A percentile compares a stretch with the other conserved stretches of the same genome.
These are phyloP conservation scores for Eimeria nieschulzi DNA, from an alignment of 169 alveolate genomes.

Conservation along the genomic window DNA sequence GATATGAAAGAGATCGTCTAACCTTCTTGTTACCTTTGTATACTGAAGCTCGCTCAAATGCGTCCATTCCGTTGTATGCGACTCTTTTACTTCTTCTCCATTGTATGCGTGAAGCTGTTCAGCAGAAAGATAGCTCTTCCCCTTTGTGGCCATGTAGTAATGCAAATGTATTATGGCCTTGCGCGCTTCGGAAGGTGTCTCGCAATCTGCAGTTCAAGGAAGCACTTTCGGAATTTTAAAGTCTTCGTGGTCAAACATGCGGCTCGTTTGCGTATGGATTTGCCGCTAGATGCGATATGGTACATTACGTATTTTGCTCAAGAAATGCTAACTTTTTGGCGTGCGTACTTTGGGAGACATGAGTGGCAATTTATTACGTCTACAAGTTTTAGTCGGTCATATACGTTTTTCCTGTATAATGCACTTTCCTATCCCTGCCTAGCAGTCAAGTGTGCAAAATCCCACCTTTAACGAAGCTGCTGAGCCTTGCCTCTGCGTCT, in stretches of 20 bases:
- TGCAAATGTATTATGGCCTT: slow-evolving; percentile 31
- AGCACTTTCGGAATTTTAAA: not conserved
- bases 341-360: too few species aligned
- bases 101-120: not conserved
- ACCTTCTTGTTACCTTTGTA: slow-evolving; percentile 14
- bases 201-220: slow-evolving; percentile 16
- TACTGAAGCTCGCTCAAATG: not conserved
- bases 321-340: too few species aligned
- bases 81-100: not conserved
- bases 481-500: slow-evolving; percentile 27
- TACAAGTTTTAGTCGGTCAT: too few species aligned
- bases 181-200: slow-evolving; percentile 42
- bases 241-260: too few species aligned
- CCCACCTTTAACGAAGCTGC: slow-evolving; percentile 13
- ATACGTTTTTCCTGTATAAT: too few species aligned
- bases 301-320: too few species aligned
- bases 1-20: slow-evolving; percentile 12
- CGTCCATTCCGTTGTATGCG: slow-evolving; percentile 16
- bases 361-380: too few species aligned
- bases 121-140: not conserved
- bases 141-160: slow-evolving; percentile 6
- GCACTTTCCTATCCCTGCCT: too few species aligned
- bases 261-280: too few species aligned
- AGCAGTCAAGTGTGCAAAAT: too few species aligned
- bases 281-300: too few species aligned